Base-by-base conservation (phyloP, 2,329 filamentous ascomycete species). In the Onygenales sp. region DNA sequence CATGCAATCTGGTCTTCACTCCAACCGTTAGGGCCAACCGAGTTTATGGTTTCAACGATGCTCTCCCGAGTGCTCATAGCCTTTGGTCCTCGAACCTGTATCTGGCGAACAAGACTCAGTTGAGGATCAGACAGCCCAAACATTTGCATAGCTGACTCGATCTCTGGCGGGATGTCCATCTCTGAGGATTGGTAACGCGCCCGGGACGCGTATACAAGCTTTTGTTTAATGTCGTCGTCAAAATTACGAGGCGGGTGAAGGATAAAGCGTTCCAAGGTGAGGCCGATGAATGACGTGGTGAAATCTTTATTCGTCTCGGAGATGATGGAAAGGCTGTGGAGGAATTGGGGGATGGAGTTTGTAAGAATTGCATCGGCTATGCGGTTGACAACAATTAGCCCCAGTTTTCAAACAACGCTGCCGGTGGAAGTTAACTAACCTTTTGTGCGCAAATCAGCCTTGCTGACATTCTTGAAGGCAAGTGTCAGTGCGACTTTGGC, bases 281-380 rank as follows among this genome's bases (percentile, higher is more conserved):
- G 75, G 48, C 87, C 87, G 56, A 96, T 78, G 65, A 93, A 89
- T 43, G 81, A 73, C 33, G 85, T 77, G 9, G 76, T 78, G 52
- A 91, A 84, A 59, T 84, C 79, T 62, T 87, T 82, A 42, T 82
- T 79, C 50, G 80, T 78, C 59, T 81, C 75, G 54, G 79, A 78
- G 11, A 84, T 77, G 46, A 80, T 80, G 36, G 87, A 84, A 53
- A 96, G 77, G 58, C 85, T 84, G 63, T 89, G 83, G 50, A 94
- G 75, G 66, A 96, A 92, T 27, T 83, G 82, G 51, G 82, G 77
- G 60, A 88, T 87, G 61, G 89, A 91, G 58, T 85, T 86, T 10
- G 87, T 86, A 32, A 96, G 76, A 55, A 96, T 91, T n/a, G 87
- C 86, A 69, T 95, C 90, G 61, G 90, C 92, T 96, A 62, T 50